These are phyloP conservation scores for Cucurbita pepo DNA, from an alignment of 306 rosid genomes.

Conservation along the genomic window DNA sequence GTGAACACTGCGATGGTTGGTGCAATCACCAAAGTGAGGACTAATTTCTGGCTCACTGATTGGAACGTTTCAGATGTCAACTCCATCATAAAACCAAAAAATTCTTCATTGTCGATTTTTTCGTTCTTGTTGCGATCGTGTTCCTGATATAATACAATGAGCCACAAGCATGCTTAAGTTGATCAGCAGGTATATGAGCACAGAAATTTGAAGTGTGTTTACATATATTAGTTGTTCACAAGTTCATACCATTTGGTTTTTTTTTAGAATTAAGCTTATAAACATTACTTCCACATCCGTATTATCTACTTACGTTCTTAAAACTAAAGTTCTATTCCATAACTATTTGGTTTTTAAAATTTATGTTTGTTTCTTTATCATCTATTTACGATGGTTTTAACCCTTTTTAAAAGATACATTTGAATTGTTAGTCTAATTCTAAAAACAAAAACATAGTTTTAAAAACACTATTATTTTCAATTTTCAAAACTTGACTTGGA, in stretches of 20 bases:
- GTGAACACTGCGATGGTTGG: constrained; percentile 74
- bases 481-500: too few species aligned
- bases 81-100: constrained; percentile 26
- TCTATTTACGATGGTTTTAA: too few species aligned
- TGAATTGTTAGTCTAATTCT: neutral
- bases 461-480: too few species aligned
- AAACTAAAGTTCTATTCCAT: neutral
- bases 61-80: constrained; percentile 44
- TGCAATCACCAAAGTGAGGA: constrained; percentile 59
- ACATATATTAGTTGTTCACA: neutral
- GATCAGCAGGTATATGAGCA: neutral
- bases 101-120: constrained; percentile 47
- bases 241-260: neutral
- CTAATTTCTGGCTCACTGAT: constrained; percentile 45
- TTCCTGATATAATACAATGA: constrained; percentile 20
- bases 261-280: too few species aligned
- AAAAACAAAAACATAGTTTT: too few species aligned
- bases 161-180: neutral
- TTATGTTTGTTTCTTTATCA: too few species aligned
- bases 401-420: too few species aligned
- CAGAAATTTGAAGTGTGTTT: neutral
- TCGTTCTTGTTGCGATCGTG: constrained; percentile 43
- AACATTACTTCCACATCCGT: too few species aligned
- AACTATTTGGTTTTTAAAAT: too few species aligned
- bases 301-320: neutral